Evolutionary conservation across 441 rosid species (phyloP).

Genomic region (Pelargonium exstipulatum): DNA sequence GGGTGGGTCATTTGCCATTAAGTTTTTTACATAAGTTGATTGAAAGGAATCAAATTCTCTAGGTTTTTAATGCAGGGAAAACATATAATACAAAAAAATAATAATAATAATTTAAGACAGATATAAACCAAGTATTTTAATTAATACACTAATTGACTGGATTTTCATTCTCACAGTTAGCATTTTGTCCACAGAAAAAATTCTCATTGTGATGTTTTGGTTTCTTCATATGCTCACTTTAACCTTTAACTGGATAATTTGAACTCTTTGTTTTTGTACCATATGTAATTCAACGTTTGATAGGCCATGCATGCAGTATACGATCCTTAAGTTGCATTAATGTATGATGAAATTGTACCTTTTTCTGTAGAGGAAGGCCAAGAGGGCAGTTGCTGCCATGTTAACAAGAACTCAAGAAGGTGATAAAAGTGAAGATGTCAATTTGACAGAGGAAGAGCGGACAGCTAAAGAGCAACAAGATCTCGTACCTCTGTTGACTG

Average conservation of each 20-base stretch:
- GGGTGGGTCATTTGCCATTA: not conserved
- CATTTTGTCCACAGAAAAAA: too few species aligned
- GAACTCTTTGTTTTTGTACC: not conserved
- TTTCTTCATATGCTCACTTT: too few species aligned
- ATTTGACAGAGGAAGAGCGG: slow-evolving; percentile 70
- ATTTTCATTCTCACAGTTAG: not conserved
- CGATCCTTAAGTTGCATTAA: not conserved
- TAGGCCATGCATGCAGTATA: not conserved
- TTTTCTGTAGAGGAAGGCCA: slow-evolving; percentile 61
- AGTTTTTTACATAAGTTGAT: not conserved
- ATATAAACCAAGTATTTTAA: not conserved
- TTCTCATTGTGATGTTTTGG: too few species aligned
- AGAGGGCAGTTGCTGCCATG: slow-evolving; percentile 93
- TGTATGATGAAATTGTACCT: not conserved
- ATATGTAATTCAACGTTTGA: not conserved
- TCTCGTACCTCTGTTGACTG: slow-evolving; percentile 79
- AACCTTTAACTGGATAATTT: too few species aligned
- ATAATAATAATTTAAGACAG: too few species aligned
- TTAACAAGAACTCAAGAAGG: slow-evolving; percentile 64
- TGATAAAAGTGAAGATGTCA: slow-evolving; percentile 36
- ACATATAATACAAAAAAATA: too few species aligned
- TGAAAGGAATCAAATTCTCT: not conserved
- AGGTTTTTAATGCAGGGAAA: too few species aligned
- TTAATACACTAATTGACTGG: not conserved
- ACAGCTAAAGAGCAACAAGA: slow-evolving; percentile 74